A percentile compares a stretch with the other conserved stretches of the same genome.
phyloP scores from a whole-genome alignment of 352 stramenopile species.

The Pythium utonaiense region DNA sequence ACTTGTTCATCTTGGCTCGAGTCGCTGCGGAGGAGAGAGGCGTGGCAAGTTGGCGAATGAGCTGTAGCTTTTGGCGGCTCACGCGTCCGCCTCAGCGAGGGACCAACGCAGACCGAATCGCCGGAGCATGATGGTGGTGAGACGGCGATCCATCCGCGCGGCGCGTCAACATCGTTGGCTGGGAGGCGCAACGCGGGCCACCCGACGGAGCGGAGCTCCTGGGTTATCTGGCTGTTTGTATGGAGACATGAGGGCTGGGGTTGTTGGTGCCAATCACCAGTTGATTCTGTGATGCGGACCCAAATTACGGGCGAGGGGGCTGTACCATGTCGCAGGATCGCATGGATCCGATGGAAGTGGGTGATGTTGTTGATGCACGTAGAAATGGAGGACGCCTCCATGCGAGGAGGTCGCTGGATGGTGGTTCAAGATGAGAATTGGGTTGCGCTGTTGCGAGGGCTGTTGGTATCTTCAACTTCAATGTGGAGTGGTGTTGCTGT shows the following conservation, averaged over 20 bases:
- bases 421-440: not conserved
- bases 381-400: no score
- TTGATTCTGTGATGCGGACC: not conserved
- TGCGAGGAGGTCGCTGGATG: no score
- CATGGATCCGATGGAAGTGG: no score
- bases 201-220: not conserved
- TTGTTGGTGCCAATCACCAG: not conserved
- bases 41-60: slow-evolving; percentile 20
- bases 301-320: not conserved
- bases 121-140: not conserved
- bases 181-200: not conserved
- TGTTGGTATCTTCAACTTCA: not conserved
- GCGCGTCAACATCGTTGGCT: not conserved
- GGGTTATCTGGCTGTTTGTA: not conserved
- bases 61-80: no score
- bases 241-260: not conserved
- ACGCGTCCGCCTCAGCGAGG: not conserved
- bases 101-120: not conserved
- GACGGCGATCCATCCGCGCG: not conserved
- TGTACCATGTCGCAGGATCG: not conserved
- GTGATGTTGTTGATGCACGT: no score
- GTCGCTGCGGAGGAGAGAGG: not conserved
- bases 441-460: not conserved
- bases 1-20: slow-evolving; percentile 39
- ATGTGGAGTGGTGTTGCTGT: not conserved